Percentiles rank a stretch among this genome's conserved stretches.
Evolutionary conservation across 768 basidiomycete genomes (phyloP).

Genomic region (Tulasnella sp.): DNA sequence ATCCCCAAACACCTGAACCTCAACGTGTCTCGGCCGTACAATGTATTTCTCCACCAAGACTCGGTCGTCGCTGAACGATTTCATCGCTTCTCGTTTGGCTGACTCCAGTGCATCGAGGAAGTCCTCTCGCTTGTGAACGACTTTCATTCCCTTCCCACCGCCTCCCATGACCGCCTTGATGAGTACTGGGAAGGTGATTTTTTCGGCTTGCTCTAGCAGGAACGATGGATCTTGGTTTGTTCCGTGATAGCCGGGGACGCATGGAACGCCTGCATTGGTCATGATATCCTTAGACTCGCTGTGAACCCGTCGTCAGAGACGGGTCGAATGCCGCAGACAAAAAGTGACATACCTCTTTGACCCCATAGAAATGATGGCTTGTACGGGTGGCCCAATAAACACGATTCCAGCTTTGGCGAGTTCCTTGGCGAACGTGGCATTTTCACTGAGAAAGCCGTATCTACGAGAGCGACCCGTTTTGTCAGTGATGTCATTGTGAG

Average conservation of each 20-base stretch:
- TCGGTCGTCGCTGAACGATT: constrained; percentile 83
- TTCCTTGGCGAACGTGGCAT: constrained; percentile 74
- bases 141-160: constrained; percentile 95
- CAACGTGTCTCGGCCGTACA: constrained; percentile 83
- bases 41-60: constrained; percentile 92
- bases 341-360: constrained; percentile 72
- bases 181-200: constrained; percentile 86
- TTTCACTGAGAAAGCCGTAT: constrained; percentile 92
- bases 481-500: background rate
- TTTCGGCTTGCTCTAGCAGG: constrained; percentile 67
- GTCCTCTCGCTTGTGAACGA: constrained; percentile 64
- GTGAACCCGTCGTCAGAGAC: background rate
- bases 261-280: constrained; percentile 86
- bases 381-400: constrained; percentile 88
- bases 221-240: constrained; percentile 73
- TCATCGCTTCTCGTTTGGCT: constrained; percentile 87
- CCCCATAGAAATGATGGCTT: constrained; percentile 91
- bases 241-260: constrained; percentile 94
- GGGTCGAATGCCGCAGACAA: background rate
- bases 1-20: constrained; percentile 95
- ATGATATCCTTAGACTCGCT: constrained; percentile 97
- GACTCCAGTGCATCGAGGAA: constrained; percentile 81
- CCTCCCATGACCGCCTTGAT: constrained; percentile 98
- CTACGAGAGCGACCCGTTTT: constrained; percentile 44
- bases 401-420: constrained; percentile 79